Percentiles rank a stretch among this genome's conserved stretches.
phyloP scores from a whole-genome alignment of 164 flowering plant genomes.

The Amborella trichopoda region DNA sequence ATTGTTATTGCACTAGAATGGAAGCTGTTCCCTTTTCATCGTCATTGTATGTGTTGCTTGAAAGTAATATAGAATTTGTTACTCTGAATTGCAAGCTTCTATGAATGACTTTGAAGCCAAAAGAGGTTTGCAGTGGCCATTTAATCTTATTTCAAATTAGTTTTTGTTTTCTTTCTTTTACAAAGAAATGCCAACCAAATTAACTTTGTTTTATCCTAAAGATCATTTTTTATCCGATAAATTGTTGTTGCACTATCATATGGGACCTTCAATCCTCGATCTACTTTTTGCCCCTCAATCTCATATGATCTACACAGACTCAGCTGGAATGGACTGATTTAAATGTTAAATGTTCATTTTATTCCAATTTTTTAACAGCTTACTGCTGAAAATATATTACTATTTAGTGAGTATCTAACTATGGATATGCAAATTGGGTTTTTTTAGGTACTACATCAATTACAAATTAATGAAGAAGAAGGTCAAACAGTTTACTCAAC shows the following conservation, averaged over 20 bases:
- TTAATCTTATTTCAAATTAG: no score
- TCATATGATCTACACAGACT: neutral
- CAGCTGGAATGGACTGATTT: neutral
- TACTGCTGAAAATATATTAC: neutral
- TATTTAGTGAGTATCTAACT: neutral
- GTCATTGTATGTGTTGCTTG: no score
- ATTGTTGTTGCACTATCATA: neutral
- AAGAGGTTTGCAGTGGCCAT: no score
- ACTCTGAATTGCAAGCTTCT: no score
- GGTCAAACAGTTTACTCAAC: slow-evolving; percentile 58
- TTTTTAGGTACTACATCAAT: slow-evolving; percentile 56
- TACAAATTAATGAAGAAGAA: slow-evolving; percentile 84
- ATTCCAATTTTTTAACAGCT: neutral
- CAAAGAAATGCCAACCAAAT: no score
- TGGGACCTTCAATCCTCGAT: neutral
- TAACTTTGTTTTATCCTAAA: no score
- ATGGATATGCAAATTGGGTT: slow-evolving; percentile 5
- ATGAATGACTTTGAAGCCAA: no score
- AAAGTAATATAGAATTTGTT: no score
- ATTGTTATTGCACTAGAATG: no score
- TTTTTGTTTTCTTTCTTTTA: no score
- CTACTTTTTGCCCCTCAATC: neutral
- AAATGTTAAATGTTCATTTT: neutral
- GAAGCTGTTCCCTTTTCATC: no score
- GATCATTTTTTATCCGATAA: no score